Evolutionary conservation across 768 basidiomycete species (phyloP).

Genomic region (Kwoniella europaea): DNA sequence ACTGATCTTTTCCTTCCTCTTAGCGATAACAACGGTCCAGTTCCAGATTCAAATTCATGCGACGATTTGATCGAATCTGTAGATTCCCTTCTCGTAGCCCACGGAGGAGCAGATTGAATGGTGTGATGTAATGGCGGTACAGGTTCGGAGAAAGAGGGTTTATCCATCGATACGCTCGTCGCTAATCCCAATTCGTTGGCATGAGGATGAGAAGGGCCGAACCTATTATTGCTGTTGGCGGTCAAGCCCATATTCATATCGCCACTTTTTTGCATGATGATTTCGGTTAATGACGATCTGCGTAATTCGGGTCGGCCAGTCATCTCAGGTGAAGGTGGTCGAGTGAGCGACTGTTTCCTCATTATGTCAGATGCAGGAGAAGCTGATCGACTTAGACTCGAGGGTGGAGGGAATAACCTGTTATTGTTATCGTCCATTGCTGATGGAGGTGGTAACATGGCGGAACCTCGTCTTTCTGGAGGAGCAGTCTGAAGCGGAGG

Average conservation of each 20-base stretch:
- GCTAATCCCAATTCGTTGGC: background rate
- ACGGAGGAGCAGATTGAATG: constrained; percentile 12
- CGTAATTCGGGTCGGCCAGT: constrained; percentile 20
- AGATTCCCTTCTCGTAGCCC: constrained; percentile 19
- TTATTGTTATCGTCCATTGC: constrained; percentile 11
- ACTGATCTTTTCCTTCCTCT: constrained; percentile 23
- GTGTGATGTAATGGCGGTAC: constrained; percentile 2
- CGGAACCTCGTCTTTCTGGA: constrained; percentile 14
- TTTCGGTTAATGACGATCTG: constrained; percentile 42
- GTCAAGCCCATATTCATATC: constrained; percentile 37
- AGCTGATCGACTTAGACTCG: constrained; percentile 13
- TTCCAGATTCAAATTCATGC: background rate
- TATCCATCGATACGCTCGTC: constrained; percentile 24
- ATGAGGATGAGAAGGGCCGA: constrained; percentile 3
- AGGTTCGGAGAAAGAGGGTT: constrained; percentile 36
- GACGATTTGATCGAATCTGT: constrained; percentile 25
- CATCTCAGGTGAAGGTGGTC: constrained; percentile 35
- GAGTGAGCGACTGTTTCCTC: constrained; percentile 26
- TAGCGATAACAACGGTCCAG: constrained; percentile 4
- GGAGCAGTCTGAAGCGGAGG: constrained; percentile 25
- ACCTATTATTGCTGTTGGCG: constrained; percentile 4
- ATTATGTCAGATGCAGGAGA: constrained; percentile 8
- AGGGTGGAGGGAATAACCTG: constrained; percentile 5
- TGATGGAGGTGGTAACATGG: constrained; percentile 7
- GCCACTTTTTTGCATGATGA: constrained; percentile 40